These are phyloP conservation scores for Cyclocybe cylindracea DNA, from an alignment of 768 basidiomycete genomes.

Conservation along the genomic window DNA sequence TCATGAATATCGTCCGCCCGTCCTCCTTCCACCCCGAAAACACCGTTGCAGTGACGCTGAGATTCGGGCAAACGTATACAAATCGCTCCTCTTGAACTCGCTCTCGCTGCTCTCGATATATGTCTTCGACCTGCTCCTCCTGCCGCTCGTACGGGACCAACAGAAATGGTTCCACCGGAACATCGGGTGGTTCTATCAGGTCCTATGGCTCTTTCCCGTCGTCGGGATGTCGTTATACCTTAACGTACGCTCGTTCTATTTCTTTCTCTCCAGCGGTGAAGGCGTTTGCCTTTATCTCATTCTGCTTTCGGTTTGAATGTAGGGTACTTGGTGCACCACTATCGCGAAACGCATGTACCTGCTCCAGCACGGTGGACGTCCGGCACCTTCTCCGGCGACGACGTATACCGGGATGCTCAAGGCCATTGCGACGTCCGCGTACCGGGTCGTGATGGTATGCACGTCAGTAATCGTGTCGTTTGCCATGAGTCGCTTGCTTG, in stretches of 20 bases:
- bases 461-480: slow-evolving; percentile 75
- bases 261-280: neutral
- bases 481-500: slow-evolving; percentile 62
- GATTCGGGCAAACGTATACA: slow-evolving; percentile 72
- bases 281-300: neutral
- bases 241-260: slow-evolving; percentile 56
- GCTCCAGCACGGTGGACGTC: slow-evolving; percentile 68
- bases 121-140: slow-evolving; percentile 71
- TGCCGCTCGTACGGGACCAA: slow-evolving; percentile 63
- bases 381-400: slow-evolving; percentile 50
- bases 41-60: slow-evolving; percentile 60
- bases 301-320: slow-evolving; percentile 12
- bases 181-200: slow-evolving; percentile 74
- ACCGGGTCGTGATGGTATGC: slow-evolving; percentile 78
- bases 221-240: slow-evolving; percentile 77
- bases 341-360: slow-evolving; percentile 76
- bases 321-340: slow-evolving; percentile 78
- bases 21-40: no score
- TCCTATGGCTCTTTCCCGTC: slow-evolving; percentile 80
- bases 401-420: slow-evolving; percentile 74
- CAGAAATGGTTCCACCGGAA: slow-evolving; percentile 72
- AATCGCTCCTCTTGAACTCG: slow-evolving; percentile 72
- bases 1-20: no score
- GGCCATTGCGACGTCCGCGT: slow-evolving; percentile 77
- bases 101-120: slow-evolving; percentile 75